Evolutionary conservation across 345 rosid genomes (phyloP), one percentile per base, ranked within the genome.

Genomic region (Boechera stricta): DNA sequence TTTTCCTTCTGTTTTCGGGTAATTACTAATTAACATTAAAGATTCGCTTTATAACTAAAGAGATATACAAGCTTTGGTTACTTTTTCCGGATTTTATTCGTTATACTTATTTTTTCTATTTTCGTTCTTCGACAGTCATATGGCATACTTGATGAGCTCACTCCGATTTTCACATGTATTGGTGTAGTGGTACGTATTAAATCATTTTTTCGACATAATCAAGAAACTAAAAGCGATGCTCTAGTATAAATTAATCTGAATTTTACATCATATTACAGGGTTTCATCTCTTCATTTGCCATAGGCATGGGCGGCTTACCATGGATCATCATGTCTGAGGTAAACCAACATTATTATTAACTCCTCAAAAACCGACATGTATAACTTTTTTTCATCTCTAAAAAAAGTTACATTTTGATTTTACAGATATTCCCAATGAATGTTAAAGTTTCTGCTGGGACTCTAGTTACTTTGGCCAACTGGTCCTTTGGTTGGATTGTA

Each of bases 271-370:
- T 35, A 54, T 53, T 13, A 66, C 45, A 84, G 96, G 91, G 86
- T 16, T 77, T 64, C 38, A 35, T 76, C 11, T 69, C 80, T 16
- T 10, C 78, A 42, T 83, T 70, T 69, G 72, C 83, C 32, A 0
- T 83, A 32, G 89, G 89, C 42, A 83, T 88, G 83, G 82, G 87
- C 65, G 87, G 88, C 59, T 76, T 88, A 49, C 86, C 91, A 33
- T 84, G 86, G 83, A 78, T 84, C 78, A 76, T 88, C 16, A 86
- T 88, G 90, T 87, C 96, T 12, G 93, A 90, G 92, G 92, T 90
- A 10, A 51, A 42, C 49, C 5, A 59, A 54, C 64, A 38, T 38
- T 1, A n/a, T 55, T 31, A 26, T 33, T 24, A 45, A 62, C 36
- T 32, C 21, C 44, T 24, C 13, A 6, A 49, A 3, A 36, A 11